phyloP scores from a whole-genome alignment of 1,284 basidiomycete species.

The Cerioporus squamosus region DNA sequence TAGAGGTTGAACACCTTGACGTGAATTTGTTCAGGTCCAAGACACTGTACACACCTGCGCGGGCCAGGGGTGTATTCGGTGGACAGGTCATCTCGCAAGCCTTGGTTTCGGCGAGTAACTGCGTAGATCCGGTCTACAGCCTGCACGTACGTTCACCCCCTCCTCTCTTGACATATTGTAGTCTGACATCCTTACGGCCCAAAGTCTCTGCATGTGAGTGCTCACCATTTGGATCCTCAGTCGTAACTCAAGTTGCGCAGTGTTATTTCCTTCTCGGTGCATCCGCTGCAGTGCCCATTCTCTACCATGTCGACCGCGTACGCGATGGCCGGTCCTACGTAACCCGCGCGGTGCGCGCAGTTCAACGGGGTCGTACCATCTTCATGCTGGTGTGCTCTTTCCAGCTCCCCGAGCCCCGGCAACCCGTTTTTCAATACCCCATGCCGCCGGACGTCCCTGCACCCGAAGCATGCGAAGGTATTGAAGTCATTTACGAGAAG shows the following conservation, averaged over 20 bases:
- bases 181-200: conserved; percentile 10
- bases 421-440: conserved; percentile 66
- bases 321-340: conserved; percentile 79
- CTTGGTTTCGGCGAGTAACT: conserved; percentile 77
- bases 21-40: conserved; percentile 76
- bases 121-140: conserved; percentile 67
- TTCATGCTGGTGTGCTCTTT: conserved; percentile 90
- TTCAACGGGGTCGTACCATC: conserved; percentile 77
- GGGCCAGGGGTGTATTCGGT: conserved; percentile 83
- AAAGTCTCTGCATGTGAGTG: conserved; percentile 74
- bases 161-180: not conserved
- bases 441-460: conserved; percentile 60
- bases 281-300: conserved; percentile 76
- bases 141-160: conserved; percentile 65
- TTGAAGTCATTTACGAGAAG: conserved; percentile 44
- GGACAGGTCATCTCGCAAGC: conserved; percentile 93
- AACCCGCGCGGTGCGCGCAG: conserved; percentile 76
- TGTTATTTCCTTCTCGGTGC: conserved; percentile 86
- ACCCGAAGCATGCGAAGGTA: conserved; percentile 69
- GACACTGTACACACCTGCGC: conserved; percentile 68
- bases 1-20: conserved; percentile 84
- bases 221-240: not conserved
- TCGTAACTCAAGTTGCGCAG: conserved; percentile 39
- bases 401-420: conserved; percentile 79
- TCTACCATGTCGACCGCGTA: conserved; percentile 87